A percentile compares a stretch with the other conserved stretches of the same genome.
phyloP scores from a whole-genome alignment of 1,139 yeast genomes.

The Hansenula anomala region DNA sequence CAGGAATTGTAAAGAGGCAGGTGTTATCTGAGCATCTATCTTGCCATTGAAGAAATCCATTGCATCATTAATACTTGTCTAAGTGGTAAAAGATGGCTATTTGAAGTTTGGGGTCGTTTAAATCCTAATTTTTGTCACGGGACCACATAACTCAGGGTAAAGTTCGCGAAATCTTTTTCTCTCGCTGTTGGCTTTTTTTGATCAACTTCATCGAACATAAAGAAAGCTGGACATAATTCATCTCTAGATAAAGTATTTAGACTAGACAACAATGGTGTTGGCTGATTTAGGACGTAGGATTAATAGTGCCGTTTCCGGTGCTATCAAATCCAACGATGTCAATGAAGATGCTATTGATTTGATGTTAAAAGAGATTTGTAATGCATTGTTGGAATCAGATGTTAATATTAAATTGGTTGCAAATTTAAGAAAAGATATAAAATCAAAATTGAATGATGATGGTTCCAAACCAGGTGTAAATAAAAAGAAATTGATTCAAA shows the following conservation, averaged over 20 bases:
- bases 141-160: too few species aligned
- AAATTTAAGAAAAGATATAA: constrained; percentile 69
- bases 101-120: too few species aligned
- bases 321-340: constrained; percentile 57
- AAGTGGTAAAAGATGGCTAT: too few species aligned
- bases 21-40: constrained; percentile 9
- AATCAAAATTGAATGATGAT: constrained; percentile 41
- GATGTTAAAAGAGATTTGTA: constrained; percentile 83
- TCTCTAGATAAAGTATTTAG: too few species aligned
- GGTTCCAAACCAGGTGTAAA: constrained; percentile 32
- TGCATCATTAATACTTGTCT: constrained; percentile 18
- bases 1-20: constrained; percentile 10
- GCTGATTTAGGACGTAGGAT: constrained; percentile 92
- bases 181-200: not conserved
- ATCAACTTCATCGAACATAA: too few species aligned
- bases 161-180: too few species aligned
- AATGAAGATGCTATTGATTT: constrained; percentile 56
- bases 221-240: too few species aligned
- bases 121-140: too few species aligned
- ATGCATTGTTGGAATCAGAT: constrained; percentile 87
- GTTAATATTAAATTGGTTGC: constrained; percentile 86
- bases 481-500: constrained; percentile 78
- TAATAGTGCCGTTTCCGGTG: constrained; percentile 66
- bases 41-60: constrained; percentile 22
- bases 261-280: too few species aligned